Evolutionary conservation across 441 rosid species (phyloP), one percentile per base, ranked within the genome.

Genomic region (Gossypium davidsonii): DNA sequence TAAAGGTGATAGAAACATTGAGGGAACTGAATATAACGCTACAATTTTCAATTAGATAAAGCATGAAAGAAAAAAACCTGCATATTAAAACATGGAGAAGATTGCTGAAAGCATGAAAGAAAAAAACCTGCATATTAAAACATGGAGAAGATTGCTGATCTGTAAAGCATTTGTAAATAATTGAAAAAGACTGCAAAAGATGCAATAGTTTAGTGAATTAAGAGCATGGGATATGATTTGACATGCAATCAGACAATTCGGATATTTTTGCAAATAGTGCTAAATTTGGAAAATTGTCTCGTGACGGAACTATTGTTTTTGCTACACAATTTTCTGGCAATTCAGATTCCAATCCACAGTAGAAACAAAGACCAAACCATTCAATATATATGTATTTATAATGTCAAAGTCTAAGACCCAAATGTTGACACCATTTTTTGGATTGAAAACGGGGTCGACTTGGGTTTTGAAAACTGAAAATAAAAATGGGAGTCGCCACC

Each of bases 201-300:
- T 17, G 59, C 48, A 25, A 52, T 6, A 62, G 6, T 51, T 39
- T 48, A 51, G 46, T 9, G 46, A 42, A 42, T 42, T 42, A 42
- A 26, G 52, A 28, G 51, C 20, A 69, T 44, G 56, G 53, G 53
- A 17, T 6, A 61, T 78, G 79, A 71, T 67, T 74, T 46, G 70
- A 26, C 72, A 79, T 77, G 77, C 63, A 77, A 81, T 79, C 84
- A 77, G 67, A 75, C 72, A 75, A 77, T 71, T 73, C 52, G 59
- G 56, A 75, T 62, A 67, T 75, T 72, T 70, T 70, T 70, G 20
- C 72, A 81, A 79, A 81, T 52, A 81, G 81, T 71, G 77, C 77
- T 62, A 73, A 71, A 71, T 81, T 83, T 83, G 83, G 86, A 81
- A 79, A 77, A 34, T 65, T 56, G 74, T 83, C 86, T 81, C 86